Evolutionary conservation across 305 asterid species (phyloP), one percentile per base, ranked within the genome.

Genomic region (Fraxinus baroniana): DNA sequence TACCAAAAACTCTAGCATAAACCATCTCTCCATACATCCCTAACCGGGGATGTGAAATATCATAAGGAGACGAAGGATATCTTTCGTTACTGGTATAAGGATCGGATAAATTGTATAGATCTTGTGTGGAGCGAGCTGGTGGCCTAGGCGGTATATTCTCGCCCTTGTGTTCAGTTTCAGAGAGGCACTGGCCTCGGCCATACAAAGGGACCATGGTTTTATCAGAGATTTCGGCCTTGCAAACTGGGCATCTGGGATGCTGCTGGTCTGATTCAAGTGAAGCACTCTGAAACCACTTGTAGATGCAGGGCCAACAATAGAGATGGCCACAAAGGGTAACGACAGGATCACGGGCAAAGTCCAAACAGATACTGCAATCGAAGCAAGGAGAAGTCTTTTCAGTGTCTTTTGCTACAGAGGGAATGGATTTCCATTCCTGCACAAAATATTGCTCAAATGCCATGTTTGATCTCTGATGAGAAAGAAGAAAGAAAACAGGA

Each of bases 291-390:
- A 90, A 78, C 93, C 93, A 90, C 75, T 87, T 91, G 89, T 91
- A 91, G 86, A 94, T 94, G 89, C 98, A 92, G 2, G 98, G 97
- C 98, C 98, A 94, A 37, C 98, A 92, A 85, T 92, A 94, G 78
- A 94, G 97, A 85, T 94, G 97, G 44, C 98, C 98, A 39, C 97
- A 94, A 8, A 91, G 90, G 41, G 98, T 94, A 18, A 94, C 94
- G 37, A 92, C 97, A 1, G 98, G 98, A 79, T 94, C 96, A 0
- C 87, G 76, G 2, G 97, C 97, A n/a, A 84, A 90, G 78, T 93
- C 97, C 78, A 94, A 82, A 90, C 98, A 94, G 52, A 94, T 94
- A 79, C 91, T 91, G 92, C 98, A 94, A 78, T 92, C 98, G n/a
- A 92, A 94, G 81, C 91, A 91, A 66, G 90, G 84, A 0, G 95